These are phyloP conservation scores for Luffa aegyptiaca DNA, from an alignment of 306 rosid species.

Conservation along the genomic window DNA sequence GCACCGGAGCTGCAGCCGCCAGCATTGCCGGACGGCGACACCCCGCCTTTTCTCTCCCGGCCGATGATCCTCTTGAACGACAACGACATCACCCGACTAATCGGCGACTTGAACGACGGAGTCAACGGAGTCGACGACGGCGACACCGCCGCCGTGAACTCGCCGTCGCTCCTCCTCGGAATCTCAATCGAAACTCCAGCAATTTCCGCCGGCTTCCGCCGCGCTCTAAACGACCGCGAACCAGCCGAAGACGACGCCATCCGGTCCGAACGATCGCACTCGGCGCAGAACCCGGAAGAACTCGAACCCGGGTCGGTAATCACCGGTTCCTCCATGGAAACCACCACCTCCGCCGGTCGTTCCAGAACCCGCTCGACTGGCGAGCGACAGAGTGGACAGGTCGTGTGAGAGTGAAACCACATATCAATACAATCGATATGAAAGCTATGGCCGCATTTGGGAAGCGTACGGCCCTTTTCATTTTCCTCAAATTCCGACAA, in stretches of 20 bases:
- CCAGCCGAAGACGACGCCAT: conserved; percentile 10
- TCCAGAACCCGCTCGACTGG: conserved; percentile 33
- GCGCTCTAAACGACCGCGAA: conserved; percentile 28
- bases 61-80: conserved; percentile 59
- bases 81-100: conserved; percentile 45
- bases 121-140: conserved; percentile 10
- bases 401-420: conserved; percentile 78
- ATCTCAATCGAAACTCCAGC: conserved; percentile 43
- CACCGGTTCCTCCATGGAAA: conserved; percentile 16
- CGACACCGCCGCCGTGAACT: conserved; percentile 2
- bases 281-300: conserved; percentile 27
- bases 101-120: conserved; percentile 21
- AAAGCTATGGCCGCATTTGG: conserved; percentile 60
- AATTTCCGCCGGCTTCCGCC: conserved; percentile 31
- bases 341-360: conserved; percentile 9
- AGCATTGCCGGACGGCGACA: conserved; percentile 30
- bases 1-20: conserved; percentile 13
- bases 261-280: conserved; percentile 14
- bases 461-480: conserved; percentile 62
- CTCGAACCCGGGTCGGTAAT: conserved; percentile 24
- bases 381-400: conserved; percentile 72
- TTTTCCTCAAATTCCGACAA: conserved; percentile 57
- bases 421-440: conserved; percentile 73
- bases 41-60: conserved; percentile 30
- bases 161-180: conserved; percentile 32